These are phyloP conservation scores for Leptodermis oblonga DNA, from an alignment of 257 asterid species.

Conservation along the genomic window DNA sequence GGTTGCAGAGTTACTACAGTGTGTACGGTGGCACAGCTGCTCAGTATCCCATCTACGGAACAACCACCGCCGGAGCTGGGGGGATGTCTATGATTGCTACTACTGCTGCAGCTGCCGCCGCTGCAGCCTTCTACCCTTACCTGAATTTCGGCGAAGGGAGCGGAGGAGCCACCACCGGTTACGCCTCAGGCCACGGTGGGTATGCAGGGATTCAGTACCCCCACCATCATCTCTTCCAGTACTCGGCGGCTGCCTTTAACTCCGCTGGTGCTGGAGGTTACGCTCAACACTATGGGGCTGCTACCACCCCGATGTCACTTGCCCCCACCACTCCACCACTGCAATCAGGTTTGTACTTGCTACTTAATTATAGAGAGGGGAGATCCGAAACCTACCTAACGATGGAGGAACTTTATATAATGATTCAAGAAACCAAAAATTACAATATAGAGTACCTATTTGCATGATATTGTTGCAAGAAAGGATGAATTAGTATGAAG, in stretches of 20 bases:
- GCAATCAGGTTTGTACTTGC: slow-evolving; percentile 69
- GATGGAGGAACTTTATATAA: too few relatives aligned
- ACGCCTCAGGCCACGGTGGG: slow-evolving; percentile 44
- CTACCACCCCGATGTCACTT: slow-evolving; percentile 62
- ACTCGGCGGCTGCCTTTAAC: slow-evolving; percentile 42
- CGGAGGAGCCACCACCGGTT: slow-evolving; percentile 48
- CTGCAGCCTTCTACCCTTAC: slow-evolving; percentile 66
- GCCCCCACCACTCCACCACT: slow-evolving; percentile 69
- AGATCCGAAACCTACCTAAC: too few relatives aligned
- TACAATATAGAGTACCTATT: neutral
- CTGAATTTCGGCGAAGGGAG: slow-evolving; percentile 61
- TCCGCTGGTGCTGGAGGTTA: slow-evolving; percentile 46
- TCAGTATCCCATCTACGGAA: slow-evolving; percentile 65
- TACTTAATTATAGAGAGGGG: too few relatives aligned
- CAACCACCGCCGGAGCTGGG: slow-evolving; percentile 33
- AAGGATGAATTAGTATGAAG: neutral
- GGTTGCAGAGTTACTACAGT: slow-evolving; percentile 68
- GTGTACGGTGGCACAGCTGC: slow-evolving; percentile 65
- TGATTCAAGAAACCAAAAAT: neutral
- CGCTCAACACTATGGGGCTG: slow-evolving; percentile 70
- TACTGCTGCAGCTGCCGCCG: slow-evolving; percentile 45
- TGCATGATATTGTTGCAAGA: neutral
- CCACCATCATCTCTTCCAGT: slow-evolving; percentile 75
- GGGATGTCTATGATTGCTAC: slow-evolving; percentile 43
- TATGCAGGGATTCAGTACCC: slow-evolving; percentile 77